Evolutionary conservation across 2,329 filamentous ascomycete species (phyloP).

Genomic region (Phoma herbarum): DNA sequence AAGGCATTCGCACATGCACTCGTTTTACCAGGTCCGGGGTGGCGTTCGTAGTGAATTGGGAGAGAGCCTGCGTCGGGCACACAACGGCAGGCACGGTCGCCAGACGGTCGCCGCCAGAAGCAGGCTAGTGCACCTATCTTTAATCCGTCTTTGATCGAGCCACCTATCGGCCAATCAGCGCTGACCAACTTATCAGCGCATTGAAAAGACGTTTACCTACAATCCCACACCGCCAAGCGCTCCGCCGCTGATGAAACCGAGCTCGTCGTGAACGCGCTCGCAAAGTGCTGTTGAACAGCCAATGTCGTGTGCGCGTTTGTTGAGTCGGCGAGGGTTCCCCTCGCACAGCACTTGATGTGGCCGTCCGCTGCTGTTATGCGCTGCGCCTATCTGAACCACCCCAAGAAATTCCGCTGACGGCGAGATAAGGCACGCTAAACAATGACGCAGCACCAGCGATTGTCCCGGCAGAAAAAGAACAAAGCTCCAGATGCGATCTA

Average conservation of each 20-base stretch:
- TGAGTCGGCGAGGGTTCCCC: slow-evolving; percentile 24
- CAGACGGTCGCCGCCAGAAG: slow-evolving; percentile 9
- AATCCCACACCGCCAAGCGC: slow-evolving; percentile 40
- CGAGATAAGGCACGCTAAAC: slow-evolving; percentile 38
- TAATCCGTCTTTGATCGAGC: slow-evolving; percentile 4
- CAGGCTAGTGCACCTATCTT: slow-evolving; percentile 14
- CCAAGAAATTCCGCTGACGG: slow-evolving; percentile 28
- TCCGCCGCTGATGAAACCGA: slow-evolving; percentile 37
- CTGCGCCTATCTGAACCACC: slow-evolving; percentile 26
- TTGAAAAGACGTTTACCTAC: slow-evolving; percentile 26
- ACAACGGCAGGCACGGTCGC: slow-evolving; percentile 18
- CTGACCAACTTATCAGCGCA: slow-evolving; percentile 24
- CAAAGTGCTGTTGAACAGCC: slow-evolving; percentile 15
- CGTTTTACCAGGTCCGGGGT: slow-evolving; percentile 17
- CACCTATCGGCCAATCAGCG: slow-evolving; percentile 21
- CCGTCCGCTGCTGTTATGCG: slow-evolving; percentile 14
- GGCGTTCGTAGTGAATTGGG: slow-evolving; percentile 14
- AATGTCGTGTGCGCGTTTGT: slow-evolving; percentile 16
- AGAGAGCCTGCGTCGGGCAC: slow-evolving; percentile 9
- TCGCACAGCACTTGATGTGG: slow-evolving; percentile 23
- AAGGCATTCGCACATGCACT: slow-evolving; percentile 19
- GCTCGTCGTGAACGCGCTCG: slow-evolving; percentile 15
- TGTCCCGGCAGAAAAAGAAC: slow-evolving; percentile 43
- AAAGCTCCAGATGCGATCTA: slow-evolving; percentile 44
- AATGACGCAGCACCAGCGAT: slow-evolving; percentile 40